phyloP scores from a whole-genome alignment of 179 eudicot species.

The Gypsophila paniculata region DNA sequence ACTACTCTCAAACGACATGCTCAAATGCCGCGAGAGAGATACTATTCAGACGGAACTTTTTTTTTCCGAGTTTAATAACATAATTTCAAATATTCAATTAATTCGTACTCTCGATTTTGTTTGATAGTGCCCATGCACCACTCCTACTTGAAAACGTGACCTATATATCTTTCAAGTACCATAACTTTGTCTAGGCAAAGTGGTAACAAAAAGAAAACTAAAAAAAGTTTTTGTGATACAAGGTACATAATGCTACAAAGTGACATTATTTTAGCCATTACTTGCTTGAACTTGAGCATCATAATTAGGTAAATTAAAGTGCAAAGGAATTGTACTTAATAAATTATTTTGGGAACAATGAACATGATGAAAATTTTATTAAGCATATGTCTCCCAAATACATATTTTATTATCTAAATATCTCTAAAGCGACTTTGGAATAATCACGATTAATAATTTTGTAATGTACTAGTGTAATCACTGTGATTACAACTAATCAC shows the following conservation, averaged over 20 bases:
- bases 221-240: conserved; percentile 17
- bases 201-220: conserved; percentile 20
- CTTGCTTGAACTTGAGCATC: conserved; percentile 4
- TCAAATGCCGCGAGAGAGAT: too few relatives aligned
- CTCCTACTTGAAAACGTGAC: conserved; percentile 9
- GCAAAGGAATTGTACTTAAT: conserved; percentile 17
- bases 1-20: too few relatives aligned
- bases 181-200: conserved; percentile 22
- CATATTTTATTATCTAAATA: conserved; percentile 14
- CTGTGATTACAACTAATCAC: conserved; percentile 2
- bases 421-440: conserved; percentile 10
- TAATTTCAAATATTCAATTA: too few relatives aligned
- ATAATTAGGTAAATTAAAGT: neutral
- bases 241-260: neutral
- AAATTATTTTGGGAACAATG: conserved; percentile 9
- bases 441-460: neutral
- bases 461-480: neutral
- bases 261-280: neutral
- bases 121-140: neutral
- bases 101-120: neutral
- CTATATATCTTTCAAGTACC: neutral
- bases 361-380: neutral
- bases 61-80: too few relatives aligned
- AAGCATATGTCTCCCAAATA: conserved; percentile 7
- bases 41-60: too few relatives aligned